Base-by-base conservation (phyloP, 768 basidiomycete species). In the Boletus pseudo-olivaceus region DNA sequence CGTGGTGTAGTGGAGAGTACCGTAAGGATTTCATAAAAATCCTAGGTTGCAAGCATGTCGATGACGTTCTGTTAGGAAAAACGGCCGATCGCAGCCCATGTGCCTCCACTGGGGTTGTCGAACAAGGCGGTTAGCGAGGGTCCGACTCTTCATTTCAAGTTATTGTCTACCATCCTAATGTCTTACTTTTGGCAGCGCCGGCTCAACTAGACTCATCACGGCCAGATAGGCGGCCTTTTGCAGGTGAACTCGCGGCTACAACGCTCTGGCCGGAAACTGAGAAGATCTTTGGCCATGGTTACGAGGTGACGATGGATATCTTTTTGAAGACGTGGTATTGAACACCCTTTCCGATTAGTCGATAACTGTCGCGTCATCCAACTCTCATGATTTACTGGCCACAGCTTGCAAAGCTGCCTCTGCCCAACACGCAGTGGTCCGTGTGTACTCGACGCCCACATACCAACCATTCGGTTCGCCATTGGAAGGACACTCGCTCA, bases 261-360 rank as follows among this genome's bases (percentile, higher is more conserved):
- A 98, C 96, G 0, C 77, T 98, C 1, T 99, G 97, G 97, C 97
- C 96, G 0, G 97, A 99, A 73, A 76, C 84, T 1, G 97, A 98
- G 63, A 99, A 99, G 68, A 78, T 99, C 1, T 99, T 97, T 68
- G 97, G 96, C 5, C 97, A 98, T 70, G 94, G 96, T 39, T 98
- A 98, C 63, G 97, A 99, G 81, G 93, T 88, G 55, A 51, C 1
- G 33, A 54, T 30, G 17, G 6, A 44, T 59, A 2, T 49, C 20
- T 41, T 32, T 33, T 44, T 4, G 53, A 34, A 37, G 49, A 33
- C 29, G 17, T 14, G 27, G 40, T 19, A 29, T 23, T 57, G 29
- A 39, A 43, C 32, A 14, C 35, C 47, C 27, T 50, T 42, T 39
- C 43, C 6, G 20, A 46, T 14, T 54, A 96, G 92, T 88, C 90